phyloP scores from a whole-genome alignment of 1,284 basidiomycete species.

The Ustilago bromivora region DNA sequence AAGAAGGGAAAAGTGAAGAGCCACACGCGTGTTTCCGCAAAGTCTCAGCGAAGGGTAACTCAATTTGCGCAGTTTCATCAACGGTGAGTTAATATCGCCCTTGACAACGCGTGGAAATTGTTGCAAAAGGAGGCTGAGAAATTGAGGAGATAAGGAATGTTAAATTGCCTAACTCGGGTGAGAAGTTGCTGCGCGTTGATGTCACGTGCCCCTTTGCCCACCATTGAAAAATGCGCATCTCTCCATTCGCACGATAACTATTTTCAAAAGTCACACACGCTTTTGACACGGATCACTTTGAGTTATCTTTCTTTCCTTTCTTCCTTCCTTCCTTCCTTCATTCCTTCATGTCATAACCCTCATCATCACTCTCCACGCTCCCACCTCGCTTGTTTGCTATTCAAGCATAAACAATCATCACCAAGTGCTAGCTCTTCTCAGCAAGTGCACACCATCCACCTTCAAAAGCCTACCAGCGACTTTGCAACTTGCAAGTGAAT shows the following conservation, averaged over 20 bases:
- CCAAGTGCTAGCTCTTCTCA: not conserved
- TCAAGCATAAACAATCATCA: conserved; percentile 6
- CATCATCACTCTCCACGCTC: conserved; percentile 18
- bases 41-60: not conserved
- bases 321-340: not conserved
- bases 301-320: not conserved
- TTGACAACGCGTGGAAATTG: no score
- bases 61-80: not conserved
- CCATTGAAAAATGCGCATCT: no score
- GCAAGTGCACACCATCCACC: not conserved
- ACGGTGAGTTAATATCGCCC: no score
- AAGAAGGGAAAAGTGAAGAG: not conserved
- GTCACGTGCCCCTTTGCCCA: no score
- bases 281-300: conserved; percentile 7
- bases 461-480: conserved; percentile 29
- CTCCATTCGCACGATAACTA: no score
- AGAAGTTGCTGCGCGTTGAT: no score
- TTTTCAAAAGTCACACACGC: not conserved
- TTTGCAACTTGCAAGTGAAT: conserved; percentile 3
- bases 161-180: no score
- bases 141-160: no score
- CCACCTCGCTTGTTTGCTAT: not conserved
- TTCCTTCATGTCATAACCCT: conserved; percentile 13
- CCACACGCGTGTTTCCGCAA: conserved; percentile 8
- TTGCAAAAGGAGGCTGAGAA: no score